Base-by-base conservation (phyloP, 352 stramenopile genomes). In the Globisporangium megalacanthum region DNA sequence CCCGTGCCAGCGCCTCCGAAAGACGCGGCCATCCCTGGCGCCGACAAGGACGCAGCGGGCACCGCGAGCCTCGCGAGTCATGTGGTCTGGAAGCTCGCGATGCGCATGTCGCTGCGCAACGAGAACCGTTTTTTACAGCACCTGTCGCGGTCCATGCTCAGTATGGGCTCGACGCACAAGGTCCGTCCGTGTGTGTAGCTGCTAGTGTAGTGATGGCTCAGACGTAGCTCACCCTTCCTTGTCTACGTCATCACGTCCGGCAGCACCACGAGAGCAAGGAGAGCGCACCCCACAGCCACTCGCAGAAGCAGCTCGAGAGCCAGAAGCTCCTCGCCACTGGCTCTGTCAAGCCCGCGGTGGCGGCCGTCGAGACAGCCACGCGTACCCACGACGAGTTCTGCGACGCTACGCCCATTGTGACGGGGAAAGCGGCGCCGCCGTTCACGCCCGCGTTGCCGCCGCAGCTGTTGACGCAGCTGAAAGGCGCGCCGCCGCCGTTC, bases 141-240 rank as follows among this genome's bases (percentile, higher is more conserved):
- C 58, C 61, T 89, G 54, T 87, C 79, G n/a, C 69, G 79, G 29
- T 89, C 76, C 54, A 86, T 89, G 48, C 54, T 86, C 39, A 72
- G 58, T 35, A 75, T 77, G 37, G 70, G 72, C 35, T 53, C 63
- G 19, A 41, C 53, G 2, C 75, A 84, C 62, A 86, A 86, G 73
- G 79, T 88, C 55, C 37, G 35, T 17, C 31, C 14, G 6, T 22
- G 7, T 15, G 22, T 13, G 11, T 15, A 6, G 8, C 9, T 11
- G 48, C 9, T 11, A 25, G 6, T 29, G 45, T 49, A 11, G 11
- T 48, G n/a, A 19, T 49, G 15, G 8, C 22, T 50, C 45, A 17
- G 19, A 13, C 45, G 2, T n/a, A n/a, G n/a, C 45, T 14, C 45
- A 44, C 41, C 41, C 11, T n/a, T 25, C 17, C 44, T 5, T 13